Percentiles rank a stretch among this genome's conserved stretches.
Evolutionary conservation across 164 flowering plant species (phyloP).

Genomic region (Dillenia turbinata): DNA sequence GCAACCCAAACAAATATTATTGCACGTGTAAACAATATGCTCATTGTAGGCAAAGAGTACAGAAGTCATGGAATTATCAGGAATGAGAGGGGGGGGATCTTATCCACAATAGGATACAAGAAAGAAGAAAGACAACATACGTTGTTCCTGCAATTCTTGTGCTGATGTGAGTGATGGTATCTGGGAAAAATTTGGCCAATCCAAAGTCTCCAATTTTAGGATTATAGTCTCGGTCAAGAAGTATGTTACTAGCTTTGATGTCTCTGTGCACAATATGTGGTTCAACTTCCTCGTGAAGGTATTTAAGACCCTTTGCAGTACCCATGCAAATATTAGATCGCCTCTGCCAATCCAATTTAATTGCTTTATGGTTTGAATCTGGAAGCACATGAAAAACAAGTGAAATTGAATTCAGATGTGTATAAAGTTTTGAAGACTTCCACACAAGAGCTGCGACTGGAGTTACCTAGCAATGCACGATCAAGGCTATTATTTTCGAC

Average conservation of each 20-base stretch:
- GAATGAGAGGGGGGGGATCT: not conserved
- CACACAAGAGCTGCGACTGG: not conserved
- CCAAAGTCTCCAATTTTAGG: conserved; percentile 98
- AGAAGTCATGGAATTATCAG: not conserved
- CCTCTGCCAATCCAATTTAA: conserved; percentile 55
- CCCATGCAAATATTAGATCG: conserved; percentile 75
- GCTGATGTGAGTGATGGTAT: conserved; percentile 87
- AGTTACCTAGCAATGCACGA: conserved; percentile 53
- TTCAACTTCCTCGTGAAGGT: conserved; percentile 83
- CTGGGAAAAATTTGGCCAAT: conserved; percentile 91
- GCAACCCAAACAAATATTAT: not conserved
- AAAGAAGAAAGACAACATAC: conserved; percentile 38
- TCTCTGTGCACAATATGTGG: conserved; percentile 91
- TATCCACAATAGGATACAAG: not conserved
- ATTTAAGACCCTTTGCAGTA: conserved; percentile 65
- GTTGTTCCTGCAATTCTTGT: conserved; percentile 90
- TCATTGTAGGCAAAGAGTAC: not conserved
- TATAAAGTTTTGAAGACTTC: conserved; percentile 1
- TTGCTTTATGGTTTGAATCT: conserved; percentile 39
- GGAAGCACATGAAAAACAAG: conserved; percentile 15
- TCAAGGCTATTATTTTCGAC: conserved; percentile 74
- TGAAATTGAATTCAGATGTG: no score
- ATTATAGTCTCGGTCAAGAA: conserved; percentile 57
- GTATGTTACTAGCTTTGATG: conserved; percentile 89
- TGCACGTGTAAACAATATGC: not conserved